Evolutionary conservation across 1,284 basidiomycete genomes (phyloP).

Genomic region (Marasmius tenuissimus): DNA sequence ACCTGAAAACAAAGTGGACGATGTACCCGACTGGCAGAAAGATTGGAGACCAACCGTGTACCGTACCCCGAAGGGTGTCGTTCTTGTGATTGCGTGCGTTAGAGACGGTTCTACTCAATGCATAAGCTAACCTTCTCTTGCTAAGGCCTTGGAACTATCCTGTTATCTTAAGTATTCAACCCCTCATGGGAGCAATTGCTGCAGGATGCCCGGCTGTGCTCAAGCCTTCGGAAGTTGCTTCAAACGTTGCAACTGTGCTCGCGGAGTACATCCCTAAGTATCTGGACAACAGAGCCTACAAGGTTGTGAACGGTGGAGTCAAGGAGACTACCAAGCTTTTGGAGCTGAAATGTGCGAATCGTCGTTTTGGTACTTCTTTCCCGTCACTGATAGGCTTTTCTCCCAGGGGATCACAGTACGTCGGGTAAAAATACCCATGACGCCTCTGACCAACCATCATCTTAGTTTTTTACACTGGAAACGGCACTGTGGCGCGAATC

Average conservation of each 20-base stretch:
- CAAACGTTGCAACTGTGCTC: conserved; percentile 47
- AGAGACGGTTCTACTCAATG: neutral
- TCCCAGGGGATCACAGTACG: conserved; percentile 4
- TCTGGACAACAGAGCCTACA: conserved; percentile 48
- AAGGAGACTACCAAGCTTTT: conserved; percentile 52
- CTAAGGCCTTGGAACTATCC: conserved; percentile 42
- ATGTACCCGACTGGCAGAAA: conserved; percentile 26
- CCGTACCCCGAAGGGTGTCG: conserved; percentile 54
- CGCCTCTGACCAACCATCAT: neutral
- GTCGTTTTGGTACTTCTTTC: neutral
- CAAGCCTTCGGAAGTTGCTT: conserved; percentile 63
- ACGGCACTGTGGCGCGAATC: conserved; percentile 57
- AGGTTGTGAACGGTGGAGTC: conserved; percentile 57
- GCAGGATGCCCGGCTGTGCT: conserved; percentile 57
- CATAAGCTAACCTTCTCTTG: neutral
- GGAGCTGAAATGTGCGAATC: conserved; percentile 53
- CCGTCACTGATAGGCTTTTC: neutral
- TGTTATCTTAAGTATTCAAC: conserved; percentile 31
- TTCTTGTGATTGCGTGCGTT: conserved; percentile 38
- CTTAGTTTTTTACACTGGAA: conserved; percentile 47
- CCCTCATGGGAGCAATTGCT: conserved; percentile 52
- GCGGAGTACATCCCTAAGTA: conserved; percentile 59
- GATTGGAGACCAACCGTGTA: conserved; percentile 45
- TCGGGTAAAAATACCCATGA: too few species aligned
- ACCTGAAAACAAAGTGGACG: conserved; percentile 40